phyloP scores from a whole-genome alignment of 371 early-diverging fungal genomes.

The Actinomucor elegans region DNA sequence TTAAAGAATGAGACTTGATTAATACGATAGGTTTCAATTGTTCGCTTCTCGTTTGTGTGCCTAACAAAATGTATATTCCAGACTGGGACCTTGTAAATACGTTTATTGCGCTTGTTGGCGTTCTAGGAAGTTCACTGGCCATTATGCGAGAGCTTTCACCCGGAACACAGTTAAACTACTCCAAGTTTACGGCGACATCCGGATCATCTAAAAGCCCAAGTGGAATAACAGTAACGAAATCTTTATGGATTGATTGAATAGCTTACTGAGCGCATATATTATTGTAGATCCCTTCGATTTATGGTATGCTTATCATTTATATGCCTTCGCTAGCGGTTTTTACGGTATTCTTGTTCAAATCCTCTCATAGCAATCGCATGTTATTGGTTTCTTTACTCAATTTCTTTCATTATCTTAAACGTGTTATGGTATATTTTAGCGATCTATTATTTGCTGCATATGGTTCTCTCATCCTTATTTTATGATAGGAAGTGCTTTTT shows the following conservation, averaged over 20 bases:
- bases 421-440: constrained; percentile 27
- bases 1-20: too few species aligned
- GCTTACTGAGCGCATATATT: background rate
- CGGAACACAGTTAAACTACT: constrained; percentile 29
- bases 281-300: constrained; percentile 27
- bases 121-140: background rate
- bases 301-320: constrained; percentile 44
- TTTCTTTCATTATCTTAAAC: constrained; percentile 31
- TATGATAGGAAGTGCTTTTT: constrained; percentile 33
- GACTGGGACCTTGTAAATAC: constrained; percentile 6
- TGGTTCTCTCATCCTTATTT: background rate
- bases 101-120: background rate
- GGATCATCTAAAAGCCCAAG: background rate
- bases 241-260: background rate
- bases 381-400: constrained; percentile 5
- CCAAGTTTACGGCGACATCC: constrained; percentile 27
- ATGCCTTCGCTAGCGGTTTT: constrained; percentile 19
- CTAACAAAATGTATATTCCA: constrained; percentile 19
- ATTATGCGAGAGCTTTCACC: constrained; percentile 27
- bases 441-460: background rate
- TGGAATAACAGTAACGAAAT: background rate
- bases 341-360: background rate
- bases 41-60: too few species aligned
- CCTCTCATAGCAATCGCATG: background rate
- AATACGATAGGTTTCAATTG: too few species aligned